Percentiles rank a stretch among this genome's conserved stretches.
Evolutionary conservation across 176 grass and related monocot species (phyloP).

Genomic region (Oryza meyeriana): DNA sequence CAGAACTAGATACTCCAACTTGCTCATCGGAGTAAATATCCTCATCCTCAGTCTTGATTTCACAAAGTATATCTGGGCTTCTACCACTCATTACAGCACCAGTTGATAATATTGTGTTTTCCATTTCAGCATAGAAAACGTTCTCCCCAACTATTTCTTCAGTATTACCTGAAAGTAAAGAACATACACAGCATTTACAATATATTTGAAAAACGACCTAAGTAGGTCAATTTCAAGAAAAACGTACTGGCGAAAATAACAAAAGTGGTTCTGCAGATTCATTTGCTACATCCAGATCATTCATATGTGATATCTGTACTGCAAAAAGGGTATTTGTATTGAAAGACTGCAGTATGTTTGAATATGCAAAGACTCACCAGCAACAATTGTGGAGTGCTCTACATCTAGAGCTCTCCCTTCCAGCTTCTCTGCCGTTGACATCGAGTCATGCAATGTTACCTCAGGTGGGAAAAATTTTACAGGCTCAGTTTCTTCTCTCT

Average conservation of each 20-base stretch:
- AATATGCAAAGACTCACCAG: constrained; percentile 33
- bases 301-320: constrained; percentile 1
- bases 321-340: neutral
- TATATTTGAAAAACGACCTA: neutral
- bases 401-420: constrained; percentile 1
- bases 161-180: constrained; percentile 24
- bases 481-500: neutral
- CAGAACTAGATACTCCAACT: constrained; percentile 17
- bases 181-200: constrained; percentile 10
- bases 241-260: neutral
- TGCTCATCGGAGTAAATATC: constrained; percentile 10
- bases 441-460: neutral
- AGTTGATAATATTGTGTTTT: neutral
- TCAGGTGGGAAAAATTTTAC: constrained; percentile 5
- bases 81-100: neutral
- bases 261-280: neutral
- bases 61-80: constrained; percentile 6
- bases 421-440: neutral
- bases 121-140: constrained; percentile 8
- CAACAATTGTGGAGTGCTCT: constrained; percentile 16
- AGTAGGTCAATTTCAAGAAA: constrained; percentile 7
- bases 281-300: neutral
- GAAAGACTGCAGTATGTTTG: neutral
- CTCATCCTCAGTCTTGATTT: constrained; percentile 31
- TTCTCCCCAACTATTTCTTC: constrained; percentile 26